Evolutionary conservation across 1,139 yeast genomes (phyloP), one percentile per base, ranked within the genome.

Genomic region (Fermentozyma sake): DNA sequence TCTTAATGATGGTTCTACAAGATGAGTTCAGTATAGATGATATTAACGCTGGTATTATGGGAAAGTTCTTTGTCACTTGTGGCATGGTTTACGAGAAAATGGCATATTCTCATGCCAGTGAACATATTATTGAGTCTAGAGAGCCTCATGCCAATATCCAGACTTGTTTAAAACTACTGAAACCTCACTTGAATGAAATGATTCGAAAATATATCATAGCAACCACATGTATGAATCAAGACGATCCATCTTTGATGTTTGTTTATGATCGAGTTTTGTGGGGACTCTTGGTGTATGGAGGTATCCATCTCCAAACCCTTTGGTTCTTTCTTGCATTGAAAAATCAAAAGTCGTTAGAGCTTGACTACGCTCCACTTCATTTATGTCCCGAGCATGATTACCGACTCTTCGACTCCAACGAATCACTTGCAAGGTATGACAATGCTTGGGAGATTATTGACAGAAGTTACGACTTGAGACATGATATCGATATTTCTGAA

Each of bases 221-320:
- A n/a, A n/a, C n/a, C n/a, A n/a, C n/a, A n/a, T n/a, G n/a, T n/a
- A n/a, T n/a, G n/a, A n/a, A n/a, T n/a, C n/a, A 34, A 2, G 76
- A 71, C 41, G 72, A 71, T 38, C 59, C 64, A 0, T 32, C 46
- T 1, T 42, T 55, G 6, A 35, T 55, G 4, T 27, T 34, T 3
- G 32, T 64, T 1, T 58, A 60, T 30, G 62, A 67, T 24, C 43
- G 58, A 12, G 47, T 72, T 1, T 28, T 68, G 2, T 59, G 66
- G 55, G 65, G 63, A 0, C 34, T 70, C 4, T 24, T 67, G 8
- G 38, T 69, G 32, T 55, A 50, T 30, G 78, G 77, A 7, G 72
- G 71, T 0, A 46, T 59, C 14, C 71, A 65, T 35, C 20, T 69
- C 3, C 56, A 57, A 23, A 44, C 59, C 1, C 38, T 71, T 12